Percentiles rank a stretch among this genome's conserved stretches.
These are phyloP conservation scores for Aureobasidium sp. DNA, from an alignment of 2,329 filamentous ascomycete genomes.

Conservation along the genomic window DNA sequence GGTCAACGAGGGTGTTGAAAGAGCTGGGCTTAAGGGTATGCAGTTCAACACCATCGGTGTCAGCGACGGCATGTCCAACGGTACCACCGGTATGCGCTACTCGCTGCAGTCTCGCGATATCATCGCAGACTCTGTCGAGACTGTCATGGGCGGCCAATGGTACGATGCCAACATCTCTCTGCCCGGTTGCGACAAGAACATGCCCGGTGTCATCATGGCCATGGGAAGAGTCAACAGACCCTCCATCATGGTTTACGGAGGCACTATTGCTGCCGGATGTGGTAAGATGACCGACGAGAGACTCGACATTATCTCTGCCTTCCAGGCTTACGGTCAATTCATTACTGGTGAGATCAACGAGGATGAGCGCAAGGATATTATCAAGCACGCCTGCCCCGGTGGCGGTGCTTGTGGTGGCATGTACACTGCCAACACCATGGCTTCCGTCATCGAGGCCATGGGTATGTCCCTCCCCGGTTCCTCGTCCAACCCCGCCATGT, in stretches of 20 bases:
- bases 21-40: constrained; percentile 86
- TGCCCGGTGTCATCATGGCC: constrained; percentile 78
- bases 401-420: constrained; percentile 89
- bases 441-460: constrained; percentile 56
- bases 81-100: constrained; percentile 96
- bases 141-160: constrained; percentile 99
- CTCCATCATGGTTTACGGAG: constrained; percentile 98
- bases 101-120: constrained; percentile 86
- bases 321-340: constrained; percentile 98
- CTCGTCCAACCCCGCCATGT: constrained; percentile 56
- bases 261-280: constrained; percentile 93
- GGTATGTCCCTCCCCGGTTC: constrained; percentile 58
- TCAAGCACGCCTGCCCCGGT: constrained; percentile 89
- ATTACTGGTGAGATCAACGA: constrained; percentile 92
- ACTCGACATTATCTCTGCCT: constrained; percentile 96
- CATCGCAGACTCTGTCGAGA: constrained; percentile 98
- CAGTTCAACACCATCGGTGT: constrained; percentile 99
- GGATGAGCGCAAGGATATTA: constrained; percentile 93
- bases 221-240: constrained; percentile 97
- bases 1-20: constrained; percentile 76
- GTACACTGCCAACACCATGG: constrained; percentile 62
- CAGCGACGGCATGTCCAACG: constrained; percentile 98
- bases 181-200: constrained; percentile 99
- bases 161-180: constrained; percentile 98
- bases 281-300: constrained; percentile 76